These are phyloP conservation scores for Verbena officinalis DNA, from an alignment of 257 asterid genomes.

Conservation along the genomic window DNA sequence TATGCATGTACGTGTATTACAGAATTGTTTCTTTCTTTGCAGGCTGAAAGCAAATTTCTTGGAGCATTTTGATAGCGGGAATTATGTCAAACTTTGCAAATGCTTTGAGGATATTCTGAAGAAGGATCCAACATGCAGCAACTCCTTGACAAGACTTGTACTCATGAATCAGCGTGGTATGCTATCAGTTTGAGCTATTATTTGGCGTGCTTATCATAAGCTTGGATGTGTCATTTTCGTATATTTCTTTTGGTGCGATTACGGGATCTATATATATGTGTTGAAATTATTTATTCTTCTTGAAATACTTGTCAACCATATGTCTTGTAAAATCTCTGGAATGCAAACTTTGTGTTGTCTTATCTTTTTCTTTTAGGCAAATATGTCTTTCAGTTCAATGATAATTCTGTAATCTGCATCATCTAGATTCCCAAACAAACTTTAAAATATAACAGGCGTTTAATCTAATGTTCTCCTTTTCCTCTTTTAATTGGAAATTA, in stretches of 20 bases:
- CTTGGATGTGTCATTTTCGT: neutral
- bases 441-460: neutral
- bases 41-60: constrained; percentile 70
- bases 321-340: neutral
- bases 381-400: neutral
- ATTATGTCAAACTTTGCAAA: constrained; percentile 47
- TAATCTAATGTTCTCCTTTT: neutral
- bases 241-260: no score
- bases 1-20: neutral
- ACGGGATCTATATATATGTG: neutral
- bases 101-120: constrained; percentile 68
- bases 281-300: neutral
- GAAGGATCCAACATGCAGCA: constrained; percentile 83
- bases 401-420: constrained; percentile 1
- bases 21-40: constrained; percentile 32
- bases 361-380: neutral
- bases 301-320: neutral
- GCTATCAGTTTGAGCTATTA: constrained; percentile 12
- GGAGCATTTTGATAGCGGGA: constrained; percentile 69
- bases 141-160: constrained; percentile 65
- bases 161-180: constrained; percentile 70
- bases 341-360: neutral
- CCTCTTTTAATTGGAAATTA: neutral
- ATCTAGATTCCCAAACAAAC: neutral
- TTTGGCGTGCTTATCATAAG: neutral